Percentiles rank a stretch among this genome's conserved stretches.
Evolutionary conservation across 352 stramenopile species (phyloP).

Genomic region (Globisporangium perplexum): DNA sequence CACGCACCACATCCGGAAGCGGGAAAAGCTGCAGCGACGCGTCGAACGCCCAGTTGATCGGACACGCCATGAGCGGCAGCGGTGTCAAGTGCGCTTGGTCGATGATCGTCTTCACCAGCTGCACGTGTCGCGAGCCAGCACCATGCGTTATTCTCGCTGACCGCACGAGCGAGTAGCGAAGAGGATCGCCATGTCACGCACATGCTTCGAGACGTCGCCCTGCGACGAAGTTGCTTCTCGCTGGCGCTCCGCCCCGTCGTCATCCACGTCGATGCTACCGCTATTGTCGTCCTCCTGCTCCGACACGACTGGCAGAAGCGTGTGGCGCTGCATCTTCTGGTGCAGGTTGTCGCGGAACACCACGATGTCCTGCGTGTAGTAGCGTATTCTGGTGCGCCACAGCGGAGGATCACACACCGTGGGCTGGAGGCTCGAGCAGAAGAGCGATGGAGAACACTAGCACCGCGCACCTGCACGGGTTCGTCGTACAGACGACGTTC

Average conservation of each 20-base stretch:
- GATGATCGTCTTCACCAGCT: slow-evolving; percentile 86
- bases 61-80: slow-evolving; percentile 75
- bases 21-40: slow-evolving; percentile 91
- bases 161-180: background rate
- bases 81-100: slow-evolving; percentile 93
- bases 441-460: background rate
- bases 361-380: slow-evolving; percentile 92
- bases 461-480: slow-evolving; percentile 77
- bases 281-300: slow-evolving; percentile 22
- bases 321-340: slow-evolving; percentile 88
- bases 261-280: slow-evolving; percentile 7
- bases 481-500: slow-evolving; percentile 83
- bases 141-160: background rate
- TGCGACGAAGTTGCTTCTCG: slow-evolving; percentile 19
- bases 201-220: slow-evolving; percentile 79
- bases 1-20: slow-evolving; percentile 78
- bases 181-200: slow-evolving; percentile 8
- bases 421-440: background rate
- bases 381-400: slow-evolving; percentile 66
- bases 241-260: background rate
- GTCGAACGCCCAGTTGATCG: slow-evolving; percentile 95
- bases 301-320: slow-evolving; percentile 52
- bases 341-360: slow-evolving; percentile 91
- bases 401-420: too few relatives aligned
- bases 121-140: background rate